Base-by-base conservation (phyloP, 2,329 filamentous ascomycete genomes). In the Davidsoniella virescens region DNA sequence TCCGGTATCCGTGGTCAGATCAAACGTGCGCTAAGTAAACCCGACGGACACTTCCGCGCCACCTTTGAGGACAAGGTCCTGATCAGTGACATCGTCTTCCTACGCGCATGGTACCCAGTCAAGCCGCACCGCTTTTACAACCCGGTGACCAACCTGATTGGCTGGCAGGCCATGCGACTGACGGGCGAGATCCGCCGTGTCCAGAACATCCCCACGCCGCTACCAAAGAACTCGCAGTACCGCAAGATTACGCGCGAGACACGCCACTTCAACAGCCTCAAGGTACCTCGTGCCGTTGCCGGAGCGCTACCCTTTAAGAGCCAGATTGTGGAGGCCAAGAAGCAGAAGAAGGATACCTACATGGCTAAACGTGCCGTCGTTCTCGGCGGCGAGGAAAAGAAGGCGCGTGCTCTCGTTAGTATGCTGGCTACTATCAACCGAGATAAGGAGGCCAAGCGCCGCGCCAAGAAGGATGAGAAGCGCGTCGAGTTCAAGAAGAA, bases 21-120 rank as follows among this genome's bases (percentile, higher is more conserved):
- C 75, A 98, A 98, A 70, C 82, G 87, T 54, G 90, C 92, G 0
- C 73, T 98, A 1, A 82, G 80, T 63, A 94, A 94, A 59, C 90
- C 92, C 1, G 92, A 98, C 57, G 92, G 92, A 45, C 83, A 90
- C 66, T 96, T 93, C 77, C 80, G 93, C 59, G 92, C 92, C 20
- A 96, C 92, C 0, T 98, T 98, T 58, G 92, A 98, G 65, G 92
- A 98, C 74, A 98, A 96, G 70, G 86, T 98, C 55, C 73, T 98
- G 47, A 87, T 94, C 76, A 87, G 81, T 64, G 92, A 98, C 63
- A 93, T 98, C 57, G 84, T 96, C 55, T 96, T 98, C 71, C 68
- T 98, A 38, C 78, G 92, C 45, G 90, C 92, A 2, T 98, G 93
- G 93, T 96, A 93, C 65, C 87, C 92, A 8, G 81, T 98, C 65